phyloP scores from a whole-genome alignment of 202 grass and related monocot species.

The Schoenoplectus triqueter region DNA sequence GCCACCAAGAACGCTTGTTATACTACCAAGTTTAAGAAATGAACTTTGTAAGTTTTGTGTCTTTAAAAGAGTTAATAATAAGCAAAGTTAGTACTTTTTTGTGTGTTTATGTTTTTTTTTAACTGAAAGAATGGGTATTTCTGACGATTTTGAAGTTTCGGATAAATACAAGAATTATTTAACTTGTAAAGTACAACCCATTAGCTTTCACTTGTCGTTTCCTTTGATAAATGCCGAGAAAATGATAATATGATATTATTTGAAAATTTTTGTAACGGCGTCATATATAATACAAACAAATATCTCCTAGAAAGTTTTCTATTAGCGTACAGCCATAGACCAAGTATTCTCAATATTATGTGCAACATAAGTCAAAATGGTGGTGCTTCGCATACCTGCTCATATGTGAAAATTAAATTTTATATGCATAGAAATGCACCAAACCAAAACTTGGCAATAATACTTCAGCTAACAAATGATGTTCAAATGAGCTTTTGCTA shows the following conservation, averaged over 20 bases:
- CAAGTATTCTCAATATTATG: conserved; percentile 13
- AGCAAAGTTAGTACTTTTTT: no score
- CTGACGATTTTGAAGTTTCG: no score
- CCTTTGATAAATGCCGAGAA: not conserved
- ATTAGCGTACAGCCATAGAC: not conserved
- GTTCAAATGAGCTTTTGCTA: not conserved
- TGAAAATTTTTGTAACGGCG: not conserved
- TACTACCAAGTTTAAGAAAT: no score
- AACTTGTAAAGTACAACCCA: not conserved
- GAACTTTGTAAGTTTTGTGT: no score
- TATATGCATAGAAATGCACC: not conserved
- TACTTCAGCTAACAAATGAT: not conserved
- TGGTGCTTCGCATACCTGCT: not conserved
- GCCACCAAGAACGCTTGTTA: no score
- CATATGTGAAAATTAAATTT: not conserved
- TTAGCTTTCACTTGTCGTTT: not conserved
- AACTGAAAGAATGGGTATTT: no score
- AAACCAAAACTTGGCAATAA: not conserved
- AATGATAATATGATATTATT: not conserved
- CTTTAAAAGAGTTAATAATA: no score
- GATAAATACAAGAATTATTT: not conserved
- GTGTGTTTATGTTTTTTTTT: no score
- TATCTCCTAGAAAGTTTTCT: not conserved
- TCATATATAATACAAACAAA: not conserved
- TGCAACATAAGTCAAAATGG: conserved; percentile 12